Conservation (phyloP, 2,329 filamentous ascomycete genomes). For the Pseudocercospora fijiensis region DNA sequence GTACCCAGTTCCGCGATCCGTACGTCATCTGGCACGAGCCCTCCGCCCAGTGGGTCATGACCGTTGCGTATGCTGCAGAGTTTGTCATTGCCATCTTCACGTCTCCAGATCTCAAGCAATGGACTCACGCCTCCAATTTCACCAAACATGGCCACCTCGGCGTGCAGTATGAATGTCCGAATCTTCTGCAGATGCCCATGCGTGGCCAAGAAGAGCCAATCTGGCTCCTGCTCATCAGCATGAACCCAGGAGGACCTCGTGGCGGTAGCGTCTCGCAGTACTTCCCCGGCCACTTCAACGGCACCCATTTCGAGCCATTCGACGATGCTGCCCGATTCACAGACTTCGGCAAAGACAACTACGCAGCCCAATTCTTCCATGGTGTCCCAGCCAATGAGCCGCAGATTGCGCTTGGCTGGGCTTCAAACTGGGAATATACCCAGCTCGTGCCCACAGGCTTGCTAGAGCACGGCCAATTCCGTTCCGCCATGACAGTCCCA, state of each 20-base stretch:
- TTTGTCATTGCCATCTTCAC: constrained; percentile 62
- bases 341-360: constrained; percentile 49
- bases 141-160: constrained; percentile 54
- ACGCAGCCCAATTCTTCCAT: constrained; percentile 59
- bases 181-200: constrained; percentile 58
- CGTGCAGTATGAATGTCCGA: constrained; percentile 63
- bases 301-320: constrained; percentile 57
- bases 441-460: constrained; percentile 53
- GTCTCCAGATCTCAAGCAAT: constrained; percentile 58
- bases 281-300: constrained; percentile 61
- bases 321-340: constrained; percentile 41
- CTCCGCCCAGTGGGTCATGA: constrained; percentile 57
- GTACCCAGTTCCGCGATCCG: constrained; percentile 63
- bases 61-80: constrained; percentile 54
- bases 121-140: constrained; percentile 61
- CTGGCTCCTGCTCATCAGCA: constrained; percentile 52
- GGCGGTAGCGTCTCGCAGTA: constrained; percentile 59
- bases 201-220: constrained; percentile 43
- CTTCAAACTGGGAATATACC: constrained; percentile 61
- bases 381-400: constrained; percentile 43
- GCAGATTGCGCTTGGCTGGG: constrained; percentile 56
- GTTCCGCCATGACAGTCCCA: constrained; percentile 54
- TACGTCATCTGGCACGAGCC: constrained; percentile 60
- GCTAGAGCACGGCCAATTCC: constrained; percentile 50
- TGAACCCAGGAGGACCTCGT: constrained; percentile 58